A percentile compares a stretch with the other conserved stretches of the same genome.
Evolutionary conservation across 2,329 filamentous ascomycete genomes (phyloP).

Genomic region (Parastagonospora avenae): DNA sequence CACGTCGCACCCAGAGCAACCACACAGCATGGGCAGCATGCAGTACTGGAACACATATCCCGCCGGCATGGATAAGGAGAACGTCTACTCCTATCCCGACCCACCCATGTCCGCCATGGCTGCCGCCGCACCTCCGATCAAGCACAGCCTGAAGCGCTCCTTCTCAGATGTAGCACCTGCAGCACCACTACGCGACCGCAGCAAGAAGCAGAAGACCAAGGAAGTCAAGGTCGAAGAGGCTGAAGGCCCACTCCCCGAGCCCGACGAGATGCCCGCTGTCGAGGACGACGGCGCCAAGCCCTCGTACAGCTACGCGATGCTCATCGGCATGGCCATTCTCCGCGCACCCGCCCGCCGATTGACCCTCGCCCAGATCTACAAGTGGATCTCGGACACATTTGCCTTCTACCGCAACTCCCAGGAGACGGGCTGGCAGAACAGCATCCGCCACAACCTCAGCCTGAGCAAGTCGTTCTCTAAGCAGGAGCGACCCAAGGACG

Average conservation of each 20-base stretch:
- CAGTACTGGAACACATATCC: conserved; percentile 57
- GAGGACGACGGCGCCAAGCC: conserved; percentile 89
- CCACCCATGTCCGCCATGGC: conserved; percentile 38
- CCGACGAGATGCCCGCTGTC: conserved; percentile 79
- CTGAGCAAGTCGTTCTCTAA: conserved; percentile 97
- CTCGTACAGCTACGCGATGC: conserved; percentile 86
- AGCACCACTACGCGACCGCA: conserved; percentile 71
- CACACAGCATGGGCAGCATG: conserved; percentile 53
- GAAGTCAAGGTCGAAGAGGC: conserved; percentile 56
- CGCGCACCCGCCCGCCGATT: conserved; percentile 81
- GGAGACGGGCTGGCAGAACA: conserved; percentile 97
- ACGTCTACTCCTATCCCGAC: conserved; percentile 47
- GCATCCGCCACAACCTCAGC: conserved; percentile 96
- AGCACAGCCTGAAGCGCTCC: conserved; percentile 59
- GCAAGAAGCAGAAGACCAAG: conserved; percentile 69
- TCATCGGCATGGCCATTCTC: conserved; percentile 97
- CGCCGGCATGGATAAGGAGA: conserved; percentile 56
- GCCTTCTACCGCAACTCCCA: conserved; percentile 78
- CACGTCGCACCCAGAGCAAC: conserved; percentile 53
- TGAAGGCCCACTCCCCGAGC: conserved; percentile 65
- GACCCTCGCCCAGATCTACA: conserved; percentile 95
- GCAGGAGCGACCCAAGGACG: conserved; percentile 93
- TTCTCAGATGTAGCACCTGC: conserved; percentile 75
- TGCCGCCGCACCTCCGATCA: conserved; percentile 34
- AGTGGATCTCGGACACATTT: conserved; percentile 97